These are phyloP conservation scores for Mortierella polycephala DNA, from an alignment of 371 early-diverging fungal genomes.

Conservation along the genomic window DNA sequence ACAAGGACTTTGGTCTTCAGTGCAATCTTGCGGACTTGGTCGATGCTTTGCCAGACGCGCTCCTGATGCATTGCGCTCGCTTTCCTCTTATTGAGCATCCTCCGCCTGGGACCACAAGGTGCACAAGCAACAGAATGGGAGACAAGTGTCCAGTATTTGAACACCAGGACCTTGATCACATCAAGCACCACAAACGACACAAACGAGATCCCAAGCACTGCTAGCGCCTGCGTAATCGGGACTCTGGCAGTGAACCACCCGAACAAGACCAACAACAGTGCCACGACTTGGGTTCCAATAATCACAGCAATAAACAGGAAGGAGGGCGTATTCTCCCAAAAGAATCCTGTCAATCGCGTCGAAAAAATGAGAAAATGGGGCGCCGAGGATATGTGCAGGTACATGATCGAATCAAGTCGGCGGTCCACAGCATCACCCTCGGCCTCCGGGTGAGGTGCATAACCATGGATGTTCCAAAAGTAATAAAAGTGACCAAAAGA, in stretches of 20 bases:
- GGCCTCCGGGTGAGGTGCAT: constrained; percentile 46
- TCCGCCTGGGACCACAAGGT: constrained; percentile 26
- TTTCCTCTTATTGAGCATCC: constrained; percentile 30
- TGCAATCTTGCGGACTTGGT: constrained; percentile 14
- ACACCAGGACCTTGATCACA: constrained; percentile 83
- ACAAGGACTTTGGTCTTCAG: constrained; percentile 29
- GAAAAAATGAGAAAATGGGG: constrained; percentile 96
- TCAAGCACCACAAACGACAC: constrained; percentile 84
- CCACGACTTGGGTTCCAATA: constrained; percentile 88
- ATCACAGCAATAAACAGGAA: constrained; percentile 78
- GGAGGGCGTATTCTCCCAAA: constrained; percentile 85
- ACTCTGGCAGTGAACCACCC: constrained; percentile 72
- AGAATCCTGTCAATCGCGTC: constrained; percentile 85
- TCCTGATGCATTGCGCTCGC: constrained; percentile 22
- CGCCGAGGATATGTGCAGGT: constrained; percentile 88
- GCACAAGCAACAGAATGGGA: constrained; percentile 27
- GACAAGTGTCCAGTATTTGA: constrained; percentile 72
- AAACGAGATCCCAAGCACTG: constrained; percentile 74
- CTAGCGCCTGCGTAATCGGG: constrained; percentile 63
- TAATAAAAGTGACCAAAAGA: constrained; percentile 89
- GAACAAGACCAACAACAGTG: constrained; percentile 86
- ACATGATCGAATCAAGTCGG: constrained; percentile 85
- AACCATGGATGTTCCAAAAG: constrained; percentile 62
- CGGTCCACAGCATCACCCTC: constrained; percentile 26
- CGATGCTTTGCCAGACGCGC: constrained; percentile 31